A percentile compares a stretch with the other conserved stretches of the same genome.
Conservation (phyloP, 2,329 filamentous ascomycete genomes). For the Exserohilum rostratum region DNA sequence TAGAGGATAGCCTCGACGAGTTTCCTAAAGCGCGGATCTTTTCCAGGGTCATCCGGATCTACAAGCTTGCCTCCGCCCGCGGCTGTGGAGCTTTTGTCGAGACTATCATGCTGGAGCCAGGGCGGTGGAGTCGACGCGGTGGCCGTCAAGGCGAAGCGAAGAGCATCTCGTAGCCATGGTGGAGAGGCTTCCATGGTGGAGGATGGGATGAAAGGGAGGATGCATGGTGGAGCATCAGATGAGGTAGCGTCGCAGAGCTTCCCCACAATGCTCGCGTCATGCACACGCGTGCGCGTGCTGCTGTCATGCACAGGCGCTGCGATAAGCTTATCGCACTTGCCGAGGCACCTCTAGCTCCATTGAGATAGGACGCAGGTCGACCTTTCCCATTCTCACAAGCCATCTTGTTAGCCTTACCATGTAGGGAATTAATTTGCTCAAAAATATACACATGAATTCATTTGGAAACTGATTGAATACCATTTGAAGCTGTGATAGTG, state of each 20-base stretch:
- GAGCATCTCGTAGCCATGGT: constrained; percentile 29
- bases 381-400: neutral
- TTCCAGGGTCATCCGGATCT: constrained; percentile 41
- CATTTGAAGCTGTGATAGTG: neutral
- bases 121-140: constrained; percentile 29
- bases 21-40: constrained; percentile 45
- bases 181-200: constrained; percentile 14
- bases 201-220: constrained; percentile 2
- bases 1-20: constrained; percentile 49
- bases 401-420: neutral
- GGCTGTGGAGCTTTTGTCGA: constrained; percentile 3
- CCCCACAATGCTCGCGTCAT: constrained; percentile 20
- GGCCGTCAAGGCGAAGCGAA: constrained; percentile 33
- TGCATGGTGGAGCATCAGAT: constrained; percentile 9
- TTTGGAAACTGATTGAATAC: neutral
- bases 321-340: constrained; percentile 18
- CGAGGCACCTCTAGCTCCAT: constrained; percentile 17
- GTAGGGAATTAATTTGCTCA: neutral
- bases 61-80: constrained; percentile 20
- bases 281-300: neutral
- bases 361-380: constrained; percentile 1
- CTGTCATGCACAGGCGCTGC: constrained; percentile 14
- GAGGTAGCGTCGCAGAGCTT: constrained; percentile 1
- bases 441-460: neutral
- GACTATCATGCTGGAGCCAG: constrained; percentile 13